A percentile compares a stretch with the other conserved stretches of the same genome.
These are phyloP conservation scores for Mycena sanguinolenta DNA, from an alignment of 768 basidiomycete genomes.

Conservation along the genomic window DNA sequence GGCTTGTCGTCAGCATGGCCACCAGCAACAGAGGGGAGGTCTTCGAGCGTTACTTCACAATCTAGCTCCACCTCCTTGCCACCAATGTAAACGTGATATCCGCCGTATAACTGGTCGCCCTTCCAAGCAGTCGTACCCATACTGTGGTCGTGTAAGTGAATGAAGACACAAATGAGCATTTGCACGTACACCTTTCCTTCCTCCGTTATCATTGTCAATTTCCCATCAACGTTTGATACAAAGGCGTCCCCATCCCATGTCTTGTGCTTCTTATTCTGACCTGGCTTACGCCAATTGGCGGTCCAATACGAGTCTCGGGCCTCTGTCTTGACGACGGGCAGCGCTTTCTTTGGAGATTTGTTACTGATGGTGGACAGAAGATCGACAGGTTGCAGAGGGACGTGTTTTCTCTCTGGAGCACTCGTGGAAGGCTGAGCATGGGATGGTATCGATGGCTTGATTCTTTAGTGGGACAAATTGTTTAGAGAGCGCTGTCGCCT, in stretches of 20 bases:
- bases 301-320: slow-evolving; percentile 66
- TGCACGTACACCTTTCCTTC: slow-evolving; percentile 74
- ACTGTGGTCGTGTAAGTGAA: slow-evolving; percentile 49
- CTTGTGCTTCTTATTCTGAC: slow-evolving; percentile 81
- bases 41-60: slow-evolving; percentile 59
- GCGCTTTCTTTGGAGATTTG: slow-evolving; percentile 30
- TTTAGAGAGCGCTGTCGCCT: slow-evolving; percentile 37
- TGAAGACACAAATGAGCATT: background rate
- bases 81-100: slow-evolving; percentile 61
- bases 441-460: slow-evolving; percentile 33
- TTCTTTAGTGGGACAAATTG: slow-evolving; percentile 48
- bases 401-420: slow-evolving; percentile 40
- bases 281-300: slow-evolving; percentile 81
- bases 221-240: slow-evolving; percentile 63
- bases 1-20: slow-evolving; percentile 44
- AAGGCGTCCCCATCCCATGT: slow-evolving; percentile 89
- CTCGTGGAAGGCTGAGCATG: slow-evolving; percentile 10
- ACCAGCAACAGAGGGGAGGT: slow-evolving; percentile 62
- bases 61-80: slow-evolving; percentile 77
- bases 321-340: slow-evolving; percentile 29
- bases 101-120: slow-evolving; percentile 63
- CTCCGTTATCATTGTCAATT: slow-evolving; percentile 75
- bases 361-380: slow-evolving; percentile 42
- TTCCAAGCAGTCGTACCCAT: slow-evolving; percentile 76
- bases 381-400: slow-evolving; percentile 58